A percentile compares a stretch with the other conserved stretches of the same genome.
These are phyloP conservation scores for Lizanozyma gosingica DNA, from an alignment of 1,139 yeast genomes.

Conservation along the genomic window DNA sequence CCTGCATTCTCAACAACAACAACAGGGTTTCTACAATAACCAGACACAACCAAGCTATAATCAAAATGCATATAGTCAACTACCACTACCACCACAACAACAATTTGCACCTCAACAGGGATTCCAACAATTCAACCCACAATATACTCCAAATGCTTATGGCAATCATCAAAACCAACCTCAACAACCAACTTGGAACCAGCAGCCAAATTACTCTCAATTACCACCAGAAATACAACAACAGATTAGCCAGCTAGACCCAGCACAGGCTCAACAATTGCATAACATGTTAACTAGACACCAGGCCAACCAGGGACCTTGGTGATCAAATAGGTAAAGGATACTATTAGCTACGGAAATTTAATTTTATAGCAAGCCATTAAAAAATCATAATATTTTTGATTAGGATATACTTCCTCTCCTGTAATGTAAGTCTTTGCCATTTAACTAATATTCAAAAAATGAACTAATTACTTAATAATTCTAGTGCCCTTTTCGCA, in stretches of 20 bases:
- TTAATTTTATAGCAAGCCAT: no score
- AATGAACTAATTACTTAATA: constrained; percentile 4
- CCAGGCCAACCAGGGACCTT: constrained; percentile 14
- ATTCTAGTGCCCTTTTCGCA: constrained; percentile 35
- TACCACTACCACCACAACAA: constrained; percentile 9
- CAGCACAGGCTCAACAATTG: constrained; percentile 1
- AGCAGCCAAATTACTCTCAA: neutral
- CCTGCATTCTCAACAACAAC: neutral
- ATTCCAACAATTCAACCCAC: constrained; percentile 7
- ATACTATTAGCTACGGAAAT: no score
- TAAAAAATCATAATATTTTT: no score
- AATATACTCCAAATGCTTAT: constrained; percentile 5
- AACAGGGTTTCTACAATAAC: neutral
- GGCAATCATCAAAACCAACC: constrained; percentile 2
- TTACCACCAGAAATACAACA: constrained; percentile 1
- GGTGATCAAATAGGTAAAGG: no score
- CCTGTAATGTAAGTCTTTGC: neutral
- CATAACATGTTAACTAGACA: constrained; percentile 17
- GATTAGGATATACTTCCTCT: no score
- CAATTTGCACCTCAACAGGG: constrained; percentile 9
- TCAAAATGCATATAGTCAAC: constrained; percentile 7
- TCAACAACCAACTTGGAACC: neutral
- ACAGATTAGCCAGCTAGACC: constrained; percentile 1
- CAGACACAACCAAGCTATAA: neutral
- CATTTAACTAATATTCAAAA: constrained; percentile 6